Percentiles rank a stretch among this genome's conserved stretches.
Evolutionary conservation across 345 rosid species (phyloP).

Genomic region (Salix arbutifolia): DNA sequence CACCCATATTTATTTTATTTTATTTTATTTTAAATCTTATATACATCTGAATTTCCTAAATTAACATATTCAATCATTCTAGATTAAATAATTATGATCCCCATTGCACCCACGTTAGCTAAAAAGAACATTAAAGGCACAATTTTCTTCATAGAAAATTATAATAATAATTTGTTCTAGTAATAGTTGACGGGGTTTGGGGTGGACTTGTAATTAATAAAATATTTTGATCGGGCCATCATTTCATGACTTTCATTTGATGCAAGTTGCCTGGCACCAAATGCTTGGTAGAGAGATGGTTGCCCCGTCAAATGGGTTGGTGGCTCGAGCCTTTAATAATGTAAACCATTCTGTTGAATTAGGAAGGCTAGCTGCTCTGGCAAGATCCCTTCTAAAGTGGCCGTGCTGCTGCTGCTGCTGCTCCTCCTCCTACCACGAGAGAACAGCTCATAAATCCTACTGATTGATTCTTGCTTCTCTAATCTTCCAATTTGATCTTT

Average conservation of each 20-base stretch:
- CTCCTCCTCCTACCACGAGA: neutral
- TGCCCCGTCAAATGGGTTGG: neutral
- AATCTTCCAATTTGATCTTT: too few relatives aligned
- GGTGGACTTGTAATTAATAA: too few relatives aligned
- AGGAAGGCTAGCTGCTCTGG: neutral
- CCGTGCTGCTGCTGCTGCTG: neutral
- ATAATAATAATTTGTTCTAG: too few relatives aligned
- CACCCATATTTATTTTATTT: too few relatives aligned
- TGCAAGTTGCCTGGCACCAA: neutral
- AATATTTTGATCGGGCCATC: neutral
- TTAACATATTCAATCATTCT: too few relatives aligned
- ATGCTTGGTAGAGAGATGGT: neutral
- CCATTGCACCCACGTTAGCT: too few relatives aligned
- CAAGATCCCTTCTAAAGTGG: neutral
- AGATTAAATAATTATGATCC: too few relatives aligned
- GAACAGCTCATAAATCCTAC: neutral
- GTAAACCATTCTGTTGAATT: neutral
- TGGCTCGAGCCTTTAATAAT: neutral
- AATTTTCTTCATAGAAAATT: too few relatives aligned
- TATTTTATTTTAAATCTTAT: too few relatives aligned
- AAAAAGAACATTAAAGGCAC: too few relatives aligned
- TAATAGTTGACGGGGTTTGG: neutral
- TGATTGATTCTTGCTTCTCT: too few relatives aligned
- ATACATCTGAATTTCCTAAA: too few relatives aligned
- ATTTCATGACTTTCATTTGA: neutral